phyloP scores from a whole-genome alignment of 2,329 filamentous ascomycete species.

The Pezicula neosporulosa region DNA sequence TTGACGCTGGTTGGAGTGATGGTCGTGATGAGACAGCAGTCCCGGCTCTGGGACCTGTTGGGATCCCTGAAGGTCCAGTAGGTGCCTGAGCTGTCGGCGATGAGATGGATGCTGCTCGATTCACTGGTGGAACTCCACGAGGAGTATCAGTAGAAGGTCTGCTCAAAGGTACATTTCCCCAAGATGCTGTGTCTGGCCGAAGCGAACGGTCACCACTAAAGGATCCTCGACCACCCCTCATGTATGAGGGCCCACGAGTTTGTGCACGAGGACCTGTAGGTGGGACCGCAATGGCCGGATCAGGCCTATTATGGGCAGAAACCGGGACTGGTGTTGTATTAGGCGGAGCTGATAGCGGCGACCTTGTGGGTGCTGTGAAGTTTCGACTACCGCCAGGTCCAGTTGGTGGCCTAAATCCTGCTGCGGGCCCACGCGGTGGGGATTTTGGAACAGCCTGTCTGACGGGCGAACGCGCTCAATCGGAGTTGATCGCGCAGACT shows the following conservation, averaged over 20 bases:
- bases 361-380: slow-evolving; percentile 19
- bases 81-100: slow-evolving; percentile 22
- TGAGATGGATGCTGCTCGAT: slow-evolving; percentile 18
- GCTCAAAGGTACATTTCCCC: slow-evolving; percentile 22
- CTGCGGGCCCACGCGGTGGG: slow-evolving; percentile 27
- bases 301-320: slow-evolving; percentile 16
- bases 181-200: slow-evolving; percentile 23
- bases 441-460: slow-evolving; percentile 24
- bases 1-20: slow-evolving; percentile 21
- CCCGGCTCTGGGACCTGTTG: slow-evolving; percentile 23
- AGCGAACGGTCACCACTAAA: slow-evolving; percentile 22
- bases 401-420: slow-evolving; percentile 27
- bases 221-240: slow-evolving; percentile 25
- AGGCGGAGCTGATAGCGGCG: slow-evolving; percentile 8
- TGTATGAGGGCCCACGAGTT: slow-evolving; percentile 18
- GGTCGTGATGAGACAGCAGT: slow-evolving; percentile 25
- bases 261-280: slow-evolving; percentile 30
- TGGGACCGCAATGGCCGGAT: slow-evolving; percentile 19
- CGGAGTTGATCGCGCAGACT: slow-evolving; percentile 25
- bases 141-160: slow-evolving; percentile 15
- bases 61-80: slow-evolving; percentile 16
- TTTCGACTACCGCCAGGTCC: slow-evolving; percentile 27
- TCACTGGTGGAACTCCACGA: slow-evolving; percentile 13
- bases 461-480: slow-evolving; percentile 25
- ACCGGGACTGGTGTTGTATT: slow-evolving; percentile 10